phyloP scores from a whole-genome alignment of 1,284 basidiomycete genomes.

The Sutorius eximius region DNA sequence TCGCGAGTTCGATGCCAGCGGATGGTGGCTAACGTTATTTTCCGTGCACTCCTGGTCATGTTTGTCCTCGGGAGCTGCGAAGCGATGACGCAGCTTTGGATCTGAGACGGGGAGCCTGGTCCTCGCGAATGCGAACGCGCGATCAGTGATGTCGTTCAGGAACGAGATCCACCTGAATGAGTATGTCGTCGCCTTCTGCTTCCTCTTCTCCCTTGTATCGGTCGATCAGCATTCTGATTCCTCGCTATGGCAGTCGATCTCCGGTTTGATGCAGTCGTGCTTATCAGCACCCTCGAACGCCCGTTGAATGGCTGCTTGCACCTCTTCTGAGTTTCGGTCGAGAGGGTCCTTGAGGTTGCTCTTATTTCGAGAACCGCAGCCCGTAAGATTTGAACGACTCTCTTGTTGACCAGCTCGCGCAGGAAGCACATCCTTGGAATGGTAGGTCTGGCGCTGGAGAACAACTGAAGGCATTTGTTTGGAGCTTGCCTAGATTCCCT shows the following conservation, averaged over 20 bases:
- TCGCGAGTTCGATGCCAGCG: no score
- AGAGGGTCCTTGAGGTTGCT: not conserved
- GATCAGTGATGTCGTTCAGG: conserved; percentile 13
- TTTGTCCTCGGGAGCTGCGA: conserved; percentile 1
- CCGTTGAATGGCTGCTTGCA: not conserved
- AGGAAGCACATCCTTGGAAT: conserved; percentile 66
- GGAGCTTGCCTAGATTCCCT: conserved; percentile 42
- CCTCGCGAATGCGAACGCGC: conserved; percentile 1
- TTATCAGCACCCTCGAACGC: not conserved
- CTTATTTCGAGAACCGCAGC: no score
- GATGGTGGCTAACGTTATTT: no score
- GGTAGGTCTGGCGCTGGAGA: not conserved
- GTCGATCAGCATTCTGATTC: not conserved
- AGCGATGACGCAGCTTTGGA: conserved; percentile 9
- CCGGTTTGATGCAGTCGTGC: not conserved
- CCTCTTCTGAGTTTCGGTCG: not conserved
- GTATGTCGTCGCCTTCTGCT: not conserved
- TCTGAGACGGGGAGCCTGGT: not conserved
- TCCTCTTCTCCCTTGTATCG: not conserved
- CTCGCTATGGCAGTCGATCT: not conserved
- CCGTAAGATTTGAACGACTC: no score
- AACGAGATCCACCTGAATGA: conserved; percentile 16
- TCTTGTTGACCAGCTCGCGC: no score
- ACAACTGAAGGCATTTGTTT: conserved; percentile 40
- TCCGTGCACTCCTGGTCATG: not conserved